A percentile compares a stretch with the other conserved stretches of the same genome.
These are phyloP conservation scores for Euphrasia arctica DNA, from an alignment of 305 asterid genomes.

Conservation along the genomic window DNA sequence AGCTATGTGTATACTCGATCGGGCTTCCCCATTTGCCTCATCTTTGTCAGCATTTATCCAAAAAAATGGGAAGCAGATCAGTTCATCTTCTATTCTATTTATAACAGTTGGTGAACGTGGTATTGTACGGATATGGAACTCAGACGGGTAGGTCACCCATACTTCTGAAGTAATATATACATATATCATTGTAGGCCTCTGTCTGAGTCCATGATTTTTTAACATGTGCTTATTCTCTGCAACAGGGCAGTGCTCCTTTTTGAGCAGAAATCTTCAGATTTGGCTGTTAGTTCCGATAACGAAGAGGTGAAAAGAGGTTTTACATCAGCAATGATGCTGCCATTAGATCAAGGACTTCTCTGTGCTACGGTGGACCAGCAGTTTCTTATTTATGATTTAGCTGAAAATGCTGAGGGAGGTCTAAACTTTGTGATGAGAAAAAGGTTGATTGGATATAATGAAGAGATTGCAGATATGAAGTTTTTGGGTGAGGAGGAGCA, in stretches of 20 bases:
- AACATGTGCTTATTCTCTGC: constrained; percentile 25
- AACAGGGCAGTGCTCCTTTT: constrained; percentile 73
- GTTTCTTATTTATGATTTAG: constrained; percentile 73
- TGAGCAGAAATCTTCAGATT: constrained; percentile 87
- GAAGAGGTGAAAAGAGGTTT: constrained; percentile 86
- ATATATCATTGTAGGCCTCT: constrained; percentile 1
- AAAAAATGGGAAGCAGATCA: constrained; percentile 34
- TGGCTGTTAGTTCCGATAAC: constrained; percentile 53
- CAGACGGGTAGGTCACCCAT: constrained; percentile 62
- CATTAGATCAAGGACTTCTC: constrained; percentile 66
- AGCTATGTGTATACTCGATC: constrained; percentile 59
- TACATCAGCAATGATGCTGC: constrained; percentile 78
- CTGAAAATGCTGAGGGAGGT: constrained; percentile 44
- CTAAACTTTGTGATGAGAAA: constrained; percentile 55
- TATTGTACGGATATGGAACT: constrained; percentile 85
- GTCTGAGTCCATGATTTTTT: constrained; percentile 14
- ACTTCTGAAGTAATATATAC: constrained; percentile 7
- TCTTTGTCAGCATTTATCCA: constrained; percentile 42
- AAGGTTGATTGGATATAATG: constrained; percentile 93
- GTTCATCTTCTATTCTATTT: constrained; percentile 54
- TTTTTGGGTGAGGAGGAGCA: constrained; percentile 90
- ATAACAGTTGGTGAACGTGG: constrained; percentile 97
- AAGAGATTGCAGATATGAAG: constrained; percentile 94
- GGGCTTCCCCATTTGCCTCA: constrained; percentile 57
- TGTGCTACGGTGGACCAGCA: constrained; percentile 97